Conservation (phyloP, 495 filamentous ascomycete species). For the Thermochaetoides thermophila region DNA sequence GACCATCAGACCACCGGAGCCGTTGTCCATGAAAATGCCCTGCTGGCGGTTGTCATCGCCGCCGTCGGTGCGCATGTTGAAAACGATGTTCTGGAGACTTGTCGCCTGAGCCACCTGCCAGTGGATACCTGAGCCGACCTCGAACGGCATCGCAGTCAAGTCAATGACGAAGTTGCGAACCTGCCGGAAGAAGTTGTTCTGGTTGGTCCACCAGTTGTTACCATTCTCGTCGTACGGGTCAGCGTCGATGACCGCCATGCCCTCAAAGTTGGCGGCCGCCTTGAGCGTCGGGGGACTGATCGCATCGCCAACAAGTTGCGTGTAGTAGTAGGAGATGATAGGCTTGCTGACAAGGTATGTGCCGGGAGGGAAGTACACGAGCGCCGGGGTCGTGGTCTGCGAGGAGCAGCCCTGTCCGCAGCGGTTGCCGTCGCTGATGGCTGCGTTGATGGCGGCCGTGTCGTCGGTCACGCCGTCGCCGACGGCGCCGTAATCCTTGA, state of each 20-base stretch:
- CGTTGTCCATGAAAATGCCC: slow-evolving; percentile 97
- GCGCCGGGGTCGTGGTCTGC: slow-evolving; percentile 56
- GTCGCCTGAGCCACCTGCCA: slow-evolving; percentile 98
- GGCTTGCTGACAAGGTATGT: slow-evolving; percentile 57
- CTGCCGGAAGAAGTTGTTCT: slow-evolving; percentile 98
- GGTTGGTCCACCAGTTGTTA: slow-evolving; percentile 61
- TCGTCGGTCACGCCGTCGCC: slow-evolving; percentile 74
- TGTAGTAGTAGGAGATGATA: slow-evolving; percentile 63
- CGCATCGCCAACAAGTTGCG: slow-evolving; percentile 65
- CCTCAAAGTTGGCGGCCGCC: slow-evolving; percentile 53
- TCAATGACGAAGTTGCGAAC: slow-evolving; percentile 92
- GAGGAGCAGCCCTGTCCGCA: slow-evolving; percentile 71
- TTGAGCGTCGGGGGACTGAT: slow-evolving; percentile 59
- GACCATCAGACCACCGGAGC: slow-evolving; percentile 74
- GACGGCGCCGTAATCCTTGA: slow-evolving; percentile 49
- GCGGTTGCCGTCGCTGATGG: slow-evolving; percentile 60
- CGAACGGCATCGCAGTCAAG: slow-evolving; percentile 50
- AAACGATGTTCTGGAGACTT: slow-evolving; percentile 76
- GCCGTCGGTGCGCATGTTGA: slow-evolving; percentile 70
- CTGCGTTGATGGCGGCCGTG: slow-evolving; percentile 76
- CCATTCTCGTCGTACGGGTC: slow-evolving; percentile 59
- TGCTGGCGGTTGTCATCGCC: slow-evolving; percentile 57
- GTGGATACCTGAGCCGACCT: slow-evolving; percentile 67
- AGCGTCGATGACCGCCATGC: slow-evolving; percentile 82
- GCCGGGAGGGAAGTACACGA: slow-evolving; percentile 71